Conservation (phyloP, 805 yeast species). For the Sugiyamaella marilandica region DNA sequence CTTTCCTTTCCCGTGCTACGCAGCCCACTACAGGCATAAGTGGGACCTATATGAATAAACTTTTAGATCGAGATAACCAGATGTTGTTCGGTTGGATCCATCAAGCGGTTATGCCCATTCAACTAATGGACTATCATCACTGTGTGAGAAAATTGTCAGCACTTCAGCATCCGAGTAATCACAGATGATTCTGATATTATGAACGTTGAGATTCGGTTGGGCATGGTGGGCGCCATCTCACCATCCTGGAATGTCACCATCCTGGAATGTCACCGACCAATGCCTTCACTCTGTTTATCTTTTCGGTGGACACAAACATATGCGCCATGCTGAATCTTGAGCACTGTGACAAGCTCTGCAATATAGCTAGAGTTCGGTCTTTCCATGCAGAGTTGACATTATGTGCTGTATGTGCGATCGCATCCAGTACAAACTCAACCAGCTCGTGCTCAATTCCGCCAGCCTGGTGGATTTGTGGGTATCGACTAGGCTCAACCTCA, state of each 20-base stretch:
- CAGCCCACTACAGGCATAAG: no score
- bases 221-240: no score
- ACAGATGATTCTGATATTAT: no score
- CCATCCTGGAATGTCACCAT: not conserved
- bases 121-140: no score
- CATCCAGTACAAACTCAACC: slow-evolving; percentile 20
- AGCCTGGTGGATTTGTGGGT: slow-evolving; percentile 7
- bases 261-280: not conserved
- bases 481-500: slow-evolving; percentile 7
- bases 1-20: no score
- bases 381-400: slow-evolving; percentile 2
- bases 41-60: no score
- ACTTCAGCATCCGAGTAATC: no score
- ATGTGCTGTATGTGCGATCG: slow-evolving; percentile 5
- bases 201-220: no score
- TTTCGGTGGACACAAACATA: slow-evolving; percentile 7
- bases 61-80: no score
- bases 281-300: not conserved
- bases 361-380: slow-evolving; percentile 3
- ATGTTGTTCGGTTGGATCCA: no score
- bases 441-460: slow-evolving; percentile 24
- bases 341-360: slow-evolving; percentile 8
- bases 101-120: no score
- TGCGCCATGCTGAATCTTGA: slow-evolving; percentile 12
- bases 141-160: no score